Conservation (phyloP, 352 stramenopile genomes). For the Phytophthora pluvialis region DNA sequence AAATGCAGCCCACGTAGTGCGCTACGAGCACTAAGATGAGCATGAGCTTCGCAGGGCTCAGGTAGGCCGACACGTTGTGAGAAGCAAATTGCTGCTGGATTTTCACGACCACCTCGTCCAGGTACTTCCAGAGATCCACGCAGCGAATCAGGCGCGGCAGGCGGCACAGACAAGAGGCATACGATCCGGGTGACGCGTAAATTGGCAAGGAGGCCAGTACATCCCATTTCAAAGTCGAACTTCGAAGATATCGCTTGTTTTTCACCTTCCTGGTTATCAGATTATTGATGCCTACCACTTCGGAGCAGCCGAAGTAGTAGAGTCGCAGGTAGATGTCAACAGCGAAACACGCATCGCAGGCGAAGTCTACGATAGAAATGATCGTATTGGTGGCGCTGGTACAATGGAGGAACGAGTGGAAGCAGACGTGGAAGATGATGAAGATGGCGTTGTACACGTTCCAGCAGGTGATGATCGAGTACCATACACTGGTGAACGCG, state of each 20-base stretch:
- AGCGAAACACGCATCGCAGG: constrained; percentile 47
- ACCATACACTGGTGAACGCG: constrained; percentile 40
- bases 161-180: constrained; percentile 44
- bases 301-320: constrained; percentile 69
- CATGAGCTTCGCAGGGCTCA: constrained; percentile 64
- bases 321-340: constrained; percentile 68
- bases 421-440: constrained; percentile 72
- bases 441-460: constrained; percentile 73
- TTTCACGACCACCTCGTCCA: constrained; percentile 59
- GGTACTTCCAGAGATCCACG: constrained; percentile 37
- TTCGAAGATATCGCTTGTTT: constrained; percentile 49
- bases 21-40: constrained; percentile 64
- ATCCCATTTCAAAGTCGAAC: constrained; percentile 49
- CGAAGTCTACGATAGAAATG: constrained; percentile 38
- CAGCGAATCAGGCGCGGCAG: constrained; percentile 56
- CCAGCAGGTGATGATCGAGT: constrained; percentile 49
- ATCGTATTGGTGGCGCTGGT: constrained; percentile 11
- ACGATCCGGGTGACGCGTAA: constrained; percentile 61
- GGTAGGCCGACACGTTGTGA: constrained; percentile 60
- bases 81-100: constrained; percentile 40
- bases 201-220: constrained; percentile 49
- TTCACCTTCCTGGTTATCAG: constrained; percentile 43
- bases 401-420: constrained; percentile 42
- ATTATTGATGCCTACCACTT: constrained; percentile 46
- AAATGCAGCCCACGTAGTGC: constrained; percentile 70